These are phyloP conservation scores for Trifolium pratense DNA, from an alignment of 306 rosid genomes.

Conservation along the genomic window DNA sequence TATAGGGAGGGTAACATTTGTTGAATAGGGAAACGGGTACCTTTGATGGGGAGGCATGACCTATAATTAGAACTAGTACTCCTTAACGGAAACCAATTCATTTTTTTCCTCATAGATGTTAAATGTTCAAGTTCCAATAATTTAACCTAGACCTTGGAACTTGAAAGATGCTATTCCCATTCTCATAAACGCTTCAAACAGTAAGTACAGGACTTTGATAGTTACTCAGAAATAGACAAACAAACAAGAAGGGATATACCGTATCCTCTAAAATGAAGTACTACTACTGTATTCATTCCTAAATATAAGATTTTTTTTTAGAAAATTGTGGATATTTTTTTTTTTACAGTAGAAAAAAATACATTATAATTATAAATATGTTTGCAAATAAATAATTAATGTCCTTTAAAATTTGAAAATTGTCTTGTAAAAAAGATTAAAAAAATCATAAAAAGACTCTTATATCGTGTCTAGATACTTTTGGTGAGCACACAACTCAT, in stretches of 20 bases:
- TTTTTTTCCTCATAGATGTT: not conserved
- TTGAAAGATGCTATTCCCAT: constrained; percentile 2
- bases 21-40: not conserved
- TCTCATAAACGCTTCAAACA: not conserved
- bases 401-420: no score
- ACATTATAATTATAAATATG: no score
- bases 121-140: constrained; percentile 1
- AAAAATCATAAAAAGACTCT: no score
- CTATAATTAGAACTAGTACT: not conserved
- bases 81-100: not conserved
- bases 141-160: not conserved
- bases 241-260: not conserved
- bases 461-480: no score
- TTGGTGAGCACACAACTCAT: no score
- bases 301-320: no score
- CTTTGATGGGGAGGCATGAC: not conserved
- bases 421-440: no score
- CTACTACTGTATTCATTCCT: no score
- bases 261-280: no score
- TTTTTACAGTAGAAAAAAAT: no score
- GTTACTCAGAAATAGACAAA: not conserved
- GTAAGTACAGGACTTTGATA: not conserved
- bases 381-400: no score
- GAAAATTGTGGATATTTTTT: no score
- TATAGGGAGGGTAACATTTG: not conserved